Percentiles rank a stretch among this genome's conserved stretches.
Evolutionary conservation across 345 rosid genomes (phyloP).

Genomic region (Barbarea vulgaris): DNA sequence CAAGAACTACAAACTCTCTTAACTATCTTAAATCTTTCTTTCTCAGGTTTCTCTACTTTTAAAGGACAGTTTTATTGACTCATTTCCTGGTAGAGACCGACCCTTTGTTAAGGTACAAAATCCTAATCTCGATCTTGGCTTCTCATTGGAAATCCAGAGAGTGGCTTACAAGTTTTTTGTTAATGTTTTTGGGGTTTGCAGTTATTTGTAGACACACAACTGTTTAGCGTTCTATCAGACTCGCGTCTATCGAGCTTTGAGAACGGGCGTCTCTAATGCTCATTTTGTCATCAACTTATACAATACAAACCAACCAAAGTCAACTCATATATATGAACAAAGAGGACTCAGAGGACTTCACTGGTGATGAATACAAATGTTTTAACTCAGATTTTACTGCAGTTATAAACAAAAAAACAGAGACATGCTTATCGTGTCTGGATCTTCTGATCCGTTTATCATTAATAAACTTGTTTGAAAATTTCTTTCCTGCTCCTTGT

Average conservation of each 20-base stretch:
- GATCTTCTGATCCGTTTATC: constrained; percentile 17
- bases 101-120: constrained; percentile 73
- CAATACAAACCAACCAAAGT: constrained; percentile 26
- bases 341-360: not conserved
- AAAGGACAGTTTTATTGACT: constrained; percentile 91
- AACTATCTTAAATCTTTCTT: not conserved
- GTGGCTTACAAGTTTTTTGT: not conserved
- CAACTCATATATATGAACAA: constrained; percentile 11
- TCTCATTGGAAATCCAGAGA: constrained; percentile 7
- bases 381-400: constrained; percentile 22
- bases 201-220: constrained; percentile 82
- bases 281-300: constrained; percentile 30
- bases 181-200: constrained; percentile 45
- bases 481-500: constrained; percentile 23
- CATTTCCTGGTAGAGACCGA: constrained; percentile 76
- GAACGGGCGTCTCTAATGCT: constrained; percentile 46
- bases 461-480: constrained; percentile 10
- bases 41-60: constrained; percentile 90
- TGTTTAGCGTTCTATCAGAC: constrained; percentile 74
- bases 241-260: constrained; percentile 74
- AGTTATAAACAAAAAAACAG: constrained; percentile 14
- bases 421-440: constrained; percentile 28
- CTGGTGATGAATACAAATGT: constrained; percentile 28
- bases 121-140: not conserved
- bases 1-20: not conserved